Evolutionary conservation across 441 rosid genomes (phyloP).

Genomic region (Euphorbia schlechtendalii): DNA sequence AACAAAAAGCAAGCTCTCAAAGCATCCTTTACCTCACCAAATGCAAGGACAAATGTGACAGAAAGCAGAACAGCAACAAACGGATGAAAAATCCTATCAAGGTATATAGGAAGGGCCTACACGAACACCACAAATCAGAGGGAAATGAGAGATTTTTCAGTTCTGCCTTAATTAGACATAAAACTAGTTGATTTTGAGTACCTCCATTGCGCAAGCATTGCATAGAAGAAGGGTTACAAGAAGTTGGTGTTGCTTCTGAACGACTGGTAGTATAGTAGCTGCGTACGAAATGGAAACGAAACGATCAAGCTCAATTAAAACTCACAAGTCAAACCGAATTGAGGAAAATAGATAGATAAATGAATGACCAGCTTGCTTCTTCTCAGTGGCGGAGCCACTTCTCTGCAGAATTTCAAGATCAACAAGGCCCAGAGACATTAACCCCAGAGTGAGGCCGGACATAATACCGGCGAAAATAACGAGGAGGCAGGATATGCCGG

Average conservation of each 20-base stretch:
- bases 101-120: slow-evolving; percentile 88
- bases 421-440: slow-evolving; percentile 82
- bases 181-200: slow-evolving; percentile 15
- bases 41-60: too few species aligned
- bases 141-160: background rate
- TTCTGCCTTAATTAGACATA: background rate
- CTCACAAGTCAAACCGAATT: too few species aligned
- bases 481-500: too few species aligned
- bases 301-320: background rate
- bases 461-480: too few species aligned
- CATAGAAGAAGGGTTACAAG: slow-evolving; percentile 82
- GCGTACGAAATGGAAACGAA: background rate
- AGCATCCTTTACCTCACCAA: slow-evolving; percentile 64
- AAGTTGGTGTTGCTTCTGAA: too few species aligned
- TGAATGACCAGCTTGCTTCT: slow-evolving; percentile 57
- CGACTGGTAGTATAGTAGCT: slow-evolving; percentile 81
- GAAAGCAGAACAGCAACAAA: slow-evolving; percentile 80
- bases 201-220: too few species aligned
- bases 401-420: slow-evolving; percentile 82
- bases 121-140: background rate
- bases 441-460: slow-evolving; percentile 73
- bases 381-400: slow-evolving; percentile 64
- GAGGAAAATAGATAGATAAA: background rate
- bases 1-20: background rate
- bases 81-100: slow-evolving; percentile 81